Evolutionary conservation across 805 yeast species (phyloP), one percentile per base, ranked within the genome.

Genomic region (Kazachstania bromeliacearum): DNA sequence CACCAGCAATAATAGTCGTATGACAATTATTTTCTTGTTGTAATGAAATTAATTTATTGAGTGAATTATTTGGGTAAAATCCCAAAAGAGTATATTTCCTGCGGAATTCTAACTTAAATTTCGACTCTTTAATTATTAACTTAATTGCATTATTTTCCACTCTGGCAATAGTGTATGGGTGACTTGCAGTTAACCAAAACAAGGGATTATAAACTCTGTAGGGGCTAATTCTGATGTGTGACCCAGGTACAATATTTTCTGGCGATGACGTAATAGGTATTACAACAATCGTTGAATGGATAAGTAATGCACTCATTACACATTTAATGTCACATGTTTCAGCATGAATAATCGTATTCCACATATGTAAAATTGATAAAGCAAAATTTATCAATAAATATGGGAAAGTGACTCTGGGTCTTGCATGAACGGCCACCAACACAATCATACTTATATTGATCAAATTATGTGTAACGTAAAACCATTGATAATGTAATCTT

Each of bases 141-240:
- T 63, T 66, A 2, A 73, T 50, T 12, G 53, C 40, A 2, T 53
- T 42, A 30, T 70, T 73, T 1, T 69, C 59, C 1, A 60, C 34
- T 2, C 76, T 66, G 0, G 75, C 72, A 9, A 79, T 62, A 0
- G 87, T 76, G 47, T 66, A 81, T 2, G 89, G 88, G 50, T 80
- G 88, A 2, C 80, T 63, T 6, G 89, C 77, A 4, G 63, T 51
- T 2, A 78, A 18, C 70, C 75, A 68, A 35, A 55, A 64, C 36
- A 67, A 52, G 2, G 66, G 66, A 35, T 66, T 59, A 14, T 37
- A 42, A 27, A 49, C 52, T 15, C 60, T 44, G 17, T 60, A 54
- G 8, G 56, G 51, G 3, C 71, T 67, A 2, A 77, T 40, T 44
- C 87, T 59, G 2, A 79, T 36, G 47, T 80, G 88, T 1, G 78